A percentile compares a stretch with the other conserved stretches of the same genome.
phyloP scores from a whole-genome alignment of 805 yeast genomes.

The Candida xyloterini region DNA sequence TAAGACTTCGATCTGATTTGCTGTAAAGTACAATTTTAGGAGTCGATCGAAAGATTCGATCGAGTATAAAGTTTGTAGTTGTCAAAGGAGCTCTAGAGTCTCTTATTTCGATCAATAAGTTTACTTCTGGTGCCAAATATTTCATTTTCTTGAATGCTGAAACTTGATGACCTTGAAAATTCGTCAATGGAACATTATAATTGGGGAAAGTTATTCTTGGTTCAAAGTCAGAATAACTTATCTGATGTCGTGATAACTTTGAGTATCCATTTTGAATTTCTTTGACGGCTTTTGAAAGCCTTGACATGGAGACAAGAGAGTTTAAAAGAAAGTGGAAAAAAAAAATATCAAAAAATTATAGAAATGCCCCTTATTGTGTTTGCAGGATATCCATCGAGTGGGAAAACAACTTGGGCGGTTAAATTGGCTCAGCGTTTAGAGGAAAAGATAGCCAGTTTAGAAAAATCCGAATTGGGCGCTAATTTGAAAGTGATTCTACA shows the following conservation, averaged over 20 bases:
- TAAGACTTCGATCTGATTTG: slow-evolving; percentile 61
- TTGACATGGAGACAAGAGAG: not conserved
- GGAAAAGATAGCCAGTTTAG: slow-evolving; percentile 39
- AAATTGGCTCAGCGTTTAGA: slow-evolving; percentile 50
- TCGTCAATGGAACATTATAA: slow-evolving; percentile 65
- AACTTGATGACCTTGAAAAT: slow-evolving; percentile 89
- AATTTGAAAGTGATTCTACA: slow-evolving; percentile 64
- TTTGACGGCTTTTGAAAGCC: slow-evolving; percentile 1
- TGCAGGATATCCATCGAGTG: slow-evolving; percentile 83
- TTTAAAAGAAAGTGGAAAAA: not conserved
- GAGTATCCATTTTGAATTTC: slow-evolving; percentile 1
- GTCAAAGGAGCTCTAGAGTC: slow-evolving; percentile 89
- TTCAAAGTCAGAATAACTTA: slow-evolving; percentile 36
- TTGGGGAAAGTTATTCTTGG: slow-evolving; percentile 76
- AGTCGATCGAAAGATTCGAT: slow-evolving; percentile 55
- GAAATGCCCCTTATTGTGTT: slow-evolving; percentile 80
- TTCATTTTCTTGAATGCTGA: slow-evolving; percentile 69
- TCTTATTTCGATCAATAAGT: slow-evolving; percentile 77
- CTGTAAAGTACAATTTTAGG: slow-evolving; percentile 69
- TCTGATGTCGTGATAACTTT: not conserved
- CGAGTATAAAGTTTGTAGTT: slow-evolving; percentile 77
- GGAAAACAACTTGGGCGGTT: slow-evolving; percentile 74
- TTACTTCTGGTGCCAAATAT: slow-evolving; percentile 72
- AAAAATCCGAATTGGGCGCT: slow-evolving; percentile 46
- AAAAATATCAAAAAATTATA: not conserved